phyloP scores from a whole-genome alignment of 352 stramenopile genomes.

The Phytophthora brassicae region DNA sequence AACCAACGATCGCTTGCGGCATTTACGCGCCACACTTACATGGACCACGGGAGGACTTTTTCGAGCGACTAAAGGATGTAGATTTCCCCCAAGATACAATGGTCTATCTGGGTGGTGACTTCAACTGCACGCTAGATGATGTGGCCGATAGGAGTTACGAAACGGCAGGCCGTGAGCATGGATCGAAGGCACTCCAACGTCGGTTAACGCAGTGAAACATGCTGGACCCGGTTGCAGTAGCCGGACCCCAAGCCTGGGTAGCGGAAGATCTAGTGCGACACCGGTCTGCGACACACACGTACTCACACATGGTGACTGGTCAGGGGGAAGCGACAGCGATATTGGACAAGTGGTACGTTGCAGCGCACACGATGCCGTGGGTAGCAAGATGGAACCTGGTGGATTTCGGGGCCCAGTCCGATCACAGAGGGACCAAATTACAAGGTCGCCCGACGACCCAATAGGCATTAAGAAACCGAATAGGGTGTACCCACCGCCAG shows the following conservation, averaged over 20 bases:
- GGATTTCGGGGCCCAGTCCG: neutral
- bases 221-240: neutral
- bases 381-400: slow-evolving; percentile 40
- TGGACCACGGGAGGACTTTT: neutral
- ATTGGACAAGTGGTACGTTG: slow-evolving; percentile 31
- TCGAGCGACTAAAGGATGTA: too few species aligned
- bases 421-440: slow-evolving; percentile 1
- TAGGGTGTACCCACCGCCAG: neutral
- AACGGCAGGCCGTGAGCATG: neutral
- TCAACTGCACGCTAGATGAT: neutral
- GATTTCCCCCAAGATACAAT: too few species aligned
- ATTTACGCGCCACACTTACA: neutral
- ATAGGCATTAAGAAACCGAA: neutral
- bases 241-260: too few species aligned
- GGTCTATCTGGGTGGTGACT: neutral
- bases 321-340: neutral
- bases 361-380: slow-evolving; percentile 47
- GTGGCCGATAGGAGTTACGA: too few species aligned
- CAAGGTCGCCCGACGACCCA: neutral
- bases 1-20: neutral
- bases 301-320: neutral
- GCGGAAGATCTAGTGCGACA: too few species aligned
- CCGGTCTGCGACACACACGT: neutral
- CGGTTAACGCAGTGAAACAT: neutral
- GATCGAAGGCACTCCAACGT: neutral